phyloP scores from a whole-genome alignment of 2,329 filamentous ascomycete genomes.

The Alternaria ventricosa region DNA sequence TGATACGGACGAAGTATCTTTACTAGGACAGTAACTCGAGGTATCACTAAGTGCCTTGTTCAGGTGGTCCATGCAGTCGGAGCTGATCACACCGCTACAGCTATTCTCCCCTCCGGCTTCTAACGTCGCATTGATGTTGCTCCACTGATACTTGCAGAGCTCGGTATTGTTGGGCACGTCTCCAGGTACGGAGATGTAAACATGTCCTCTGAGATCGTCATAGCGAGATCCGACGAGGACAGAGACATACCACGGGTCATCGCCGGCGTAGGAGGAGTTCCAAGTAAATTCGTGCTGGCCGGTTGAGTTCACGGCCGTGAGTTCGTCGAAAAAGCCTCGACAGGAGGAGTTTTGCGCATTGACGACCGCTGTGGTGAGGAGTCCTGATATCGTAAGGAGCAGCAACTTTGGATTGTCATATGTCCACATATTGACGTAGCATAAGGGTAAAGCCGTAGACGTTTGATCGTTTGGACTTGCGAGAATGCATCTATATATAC shows the following conservation, averaged over 20 bases:
- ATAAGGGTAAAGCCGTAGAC: background rate
- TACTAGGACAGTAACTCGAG: background rate
- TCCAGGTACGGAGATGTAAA: constrained; percentile 2
- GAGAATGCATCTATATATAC: background rate
- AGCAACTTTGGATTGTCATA: background rate
- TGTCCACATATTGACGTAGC: background rate
- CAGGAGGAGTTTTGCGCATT: background rate
- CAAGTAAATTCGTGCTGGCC: constrained; percentile 7
- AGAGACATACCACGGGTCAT: constrained; percentile 3
- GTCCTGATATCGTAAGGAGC: constrained; percentile 5
- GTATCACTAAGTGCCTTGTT: background rate
- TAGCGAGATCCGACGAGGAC: constrained; percentile 1
- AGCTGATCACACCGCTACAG: constrained; percentile 3
- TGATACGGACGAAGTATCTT: background rate
- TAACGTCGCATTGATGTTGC: constrained; percentile 2
- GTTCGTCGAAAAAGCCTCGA: background rate
- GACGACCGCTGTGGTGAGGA: background rate
- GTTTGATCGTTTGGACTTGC: background rate
- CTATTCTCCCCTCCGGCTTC: constrained; percentile 2
- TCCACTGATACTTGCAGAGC: background rate
- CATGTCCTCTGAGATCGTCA: background rate
- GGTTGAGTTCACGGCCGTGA: background rate
- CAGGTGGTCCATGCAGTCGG: background rate
- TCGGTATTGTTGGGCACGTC: background rate
- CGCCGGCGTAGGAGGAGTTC: constrained; percentile 4